phyloP scores from a whole-genome alignment of 345 rosid species.

The Xanthoceras sorbifolium region DNA sequence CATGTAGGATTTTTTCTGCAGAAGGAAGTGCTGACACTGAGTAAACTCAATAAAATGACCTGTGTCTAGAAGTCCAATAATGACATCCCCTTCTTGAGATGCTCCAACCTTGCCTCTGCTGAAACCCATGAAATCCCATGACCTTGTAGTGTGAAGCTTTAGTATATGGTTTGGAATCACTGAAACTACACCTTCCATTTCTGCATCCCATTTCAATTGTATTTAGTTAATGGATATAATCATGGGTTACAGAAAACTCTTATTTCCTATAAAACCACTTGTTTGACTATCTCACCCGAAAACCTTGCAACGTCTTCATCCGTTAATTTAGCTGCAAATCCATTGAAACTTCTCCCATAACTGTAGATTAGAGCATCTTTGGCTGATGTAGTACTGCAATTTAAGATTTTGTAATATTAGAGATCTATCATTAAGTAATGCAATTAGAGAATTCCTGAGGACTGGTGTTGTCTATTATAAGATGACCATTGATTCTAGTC shows the following conservation, averaged over 20 bases:
- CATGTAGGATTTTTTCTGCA: not conserved
- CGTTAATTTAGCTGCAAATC: constrained; percentile 46
- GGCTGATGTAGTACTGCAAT: constrained; percentile 33
- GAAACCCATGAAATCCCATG: constrained; percentile 47
- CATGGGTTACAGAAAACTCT: no score
- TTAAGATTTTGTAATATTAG: not conserved
- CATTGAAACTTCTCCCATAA: constrained; percentile 43
- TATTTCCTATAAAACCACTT: not conserved
- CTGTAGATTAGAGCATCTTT: constrained; percentile 37
- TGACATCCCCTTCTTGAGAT: constrained; percentile 19
- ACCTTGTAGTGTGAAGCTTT: constrained; percentile 38
- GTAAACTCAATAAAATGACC: constrained; percentile 17
- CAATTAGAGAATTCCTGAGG: not conserved
- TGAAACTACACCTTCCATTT: constrained; percentile 40
- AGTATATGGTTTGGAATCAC: constrained; percentile 35
- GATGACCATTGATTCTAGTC: not conserved
- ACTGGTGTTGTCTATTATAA: not conserved
- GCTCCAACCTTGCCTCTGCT: not conserved
- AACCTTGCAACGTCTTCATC: constrained; percentile 38
- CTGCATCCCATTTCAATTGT: constrained; percentile 21
- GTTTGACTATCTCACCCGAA: constrained; percentile 29
- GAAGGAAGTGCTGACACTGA: not conserved
- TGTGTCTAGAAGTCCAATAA: constrained; percentile 36
- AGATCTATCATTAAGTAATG: not conserved
- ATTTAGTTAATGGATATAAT: not conserved